Evolutionary conservation across 2,329 filamentous ascomycete species (phyloP).

Genomic region (Chaetomiaceae sp.): DNA sequence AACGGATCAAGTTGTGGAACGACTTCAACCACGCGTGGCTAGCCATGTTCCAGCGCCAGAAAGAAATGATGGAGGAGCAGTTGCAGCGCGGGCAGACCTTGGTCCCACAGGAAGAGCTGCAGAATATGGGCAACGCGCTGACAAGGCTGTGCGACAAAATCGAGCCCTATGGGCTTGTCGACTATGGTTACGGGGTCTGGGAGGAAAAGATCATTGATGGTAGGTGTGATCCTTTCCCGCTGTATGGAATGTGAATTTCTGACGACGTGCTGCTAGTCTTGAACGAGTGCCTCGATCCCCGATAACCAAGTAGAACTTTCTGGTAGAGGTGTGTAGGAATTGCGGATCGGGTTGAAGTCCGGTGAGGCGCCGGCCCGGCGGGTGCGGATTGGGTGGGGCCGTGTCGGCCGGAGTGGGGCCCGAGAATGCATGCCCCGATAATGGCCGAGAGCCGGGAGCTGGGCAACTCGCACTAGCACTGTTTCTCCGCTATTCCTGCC

Average conservation of each 20-base stretch:
- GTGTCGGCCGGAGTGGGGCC: too few species aligned
- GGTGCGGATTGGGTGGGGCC: too few species aligned
- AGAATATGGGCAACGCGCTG: conserved; percentile 77
- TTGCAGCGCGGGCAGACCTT: conserved; percentile 57
- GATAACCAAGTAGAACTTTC: too few species aligned
- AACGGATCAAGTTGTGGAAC: conserved; percentile 82
- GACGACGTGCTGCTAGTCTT: conserved; percentile 27
- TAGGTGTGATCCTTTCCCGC: conserved; percentile 53
- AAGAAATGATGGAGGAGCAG: conserved; percentile 63
- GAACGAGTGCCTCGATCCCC: conserved; percentile 40
- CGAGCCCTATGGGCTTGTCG: conserved; percentile 88
- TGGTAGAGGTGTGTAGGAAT: too few species aligned
- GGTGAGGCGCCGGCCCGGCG: too few species aligned
- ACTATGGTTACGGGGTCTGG: conserved; percentile 96
- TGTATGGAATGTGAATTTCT: not conserved
- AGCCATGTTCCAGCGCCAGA: conserved; percentile 75
- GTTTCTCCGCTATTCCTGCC: too few species aligned
- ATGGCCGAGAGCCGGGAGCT: too few species aligned
- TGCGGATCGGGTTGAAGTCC: too few species aligned
- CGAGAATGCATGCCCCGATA: too few species aligned
- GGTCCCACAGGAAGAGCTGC: conserved; percentile 64
- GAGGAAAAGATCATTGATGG: conserved; percentile 85
- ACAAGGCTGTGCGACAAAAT: conserved; percentile 79
- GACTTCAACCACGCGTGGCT: conserved; percentile 95
- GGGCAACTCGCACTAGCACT: too few species aligned